Base-by-base conservation (phyloP, 108 stramenopile species). In the Pseudonitzschia multiseries region DNA sequence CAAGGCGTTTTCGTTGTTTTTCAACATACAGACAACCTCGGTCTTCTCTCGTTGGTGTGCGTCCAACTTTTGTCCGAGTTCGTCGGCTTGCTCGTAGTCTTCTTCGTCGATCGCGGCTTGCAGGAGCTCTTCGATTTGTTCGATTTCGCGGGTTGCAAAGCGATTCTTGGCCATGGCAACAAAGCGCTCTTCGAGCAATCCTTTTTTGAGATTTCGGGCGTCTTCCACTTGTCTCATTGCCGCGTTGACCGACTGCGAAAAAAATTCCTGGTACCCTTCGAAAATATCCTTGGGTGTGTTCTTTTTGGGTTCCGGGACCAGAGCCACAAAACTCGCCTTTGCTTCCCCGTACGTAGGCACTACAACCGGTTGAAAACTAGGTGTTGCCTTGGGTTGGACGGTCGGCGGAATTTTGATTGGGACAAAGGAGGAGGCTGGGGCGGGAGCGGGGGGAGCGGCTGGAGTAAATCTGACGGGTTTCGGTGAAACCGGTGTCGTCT, bases 1-100 rank as follows among this genome's bases (percentile, higher is more conserved):
- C 69, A 90, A 73, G 15, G 81, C 75, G 28, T 74, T 41, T 29
- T 63, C 73, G 73, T 89, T 83, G 43, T 78, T 74, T 48, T 81
- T 53, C 22, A 87, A 57, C 62, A 93, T 81, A 32, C 54, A 21
- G 0, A 73, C 70, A 21, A 81, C 75, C 74, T 86, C 91, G 14
- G 76, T 65, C 57, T 84, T 74, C 61, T 93, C 90, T n/a, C 69
- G 53, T 32, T 84, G 65, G 68, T 90, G 86, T 27, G 64, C 72
- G 12, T 88, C 88, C 53, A 93, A 81, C 15, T 84, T 81, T 32
- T 69, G 69, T n/a, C 77, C 80, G 21, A 96, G 71, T n/a, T 77
- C 77, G 80, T 92, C 91, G 12, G 95, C 95, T 33, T 84, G 60
- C 68, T 96, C 95, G 77, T 89, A 96, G 65, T 96, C 92, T 76